A percentile compares a stretch with the other conserved stretches of the same genome.
phyloP scores from a whole-genome alignment of 1,284 basidiomycete genomes.

The Rhodotorula sp. region DNA sequence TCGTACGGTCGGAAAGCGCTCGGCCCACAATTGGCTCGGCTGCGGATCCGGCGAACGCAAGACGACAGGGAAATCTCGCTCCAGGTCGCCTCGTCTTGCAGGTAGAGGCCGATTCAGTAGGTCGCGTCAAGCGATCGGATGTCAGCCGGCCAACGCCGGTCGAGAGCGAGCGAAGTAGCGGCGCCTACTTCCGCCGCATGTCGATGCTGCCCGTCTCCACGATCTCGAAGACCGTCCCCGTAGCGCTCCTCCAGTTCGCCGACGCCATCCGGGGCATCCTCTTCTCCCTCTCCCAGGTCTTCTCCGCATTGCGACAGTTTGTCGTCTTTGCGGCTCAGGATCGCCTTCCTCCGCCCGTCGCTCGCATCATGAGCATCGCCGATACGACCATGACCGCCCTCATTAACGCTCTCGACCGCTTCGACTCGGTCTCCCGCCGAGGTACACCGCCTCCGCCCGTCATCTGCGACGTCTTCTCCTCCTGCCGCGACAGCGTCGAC shows the following conservation, averaged over 20 bases:
- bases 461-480: conserved; percentile 76
- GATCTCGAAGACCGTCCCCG: conserved; percentile 69
- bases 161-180: conserved; percentile 63
- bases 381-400: conserved; percentile 77
- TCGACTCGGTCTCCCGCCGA: conserved; percentile 78
- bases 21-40: neutral
- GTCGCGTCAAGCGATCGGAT: conserved; percentile 54
- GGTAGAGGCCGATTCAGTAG: neutral
- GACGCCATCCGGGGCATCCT: conserved; percentile 88
- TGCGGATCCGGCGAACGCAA: neutral
- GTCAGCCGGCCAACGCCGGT: conserved; percentile 59
- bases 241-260: conserved; percentile 69
- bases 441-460: conserved; percentile 65
- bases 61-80: neutral
- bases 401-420: conserved; percentile 85
- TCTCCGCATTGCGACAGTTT: conserved; percentile 86
- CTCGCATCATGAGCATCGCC: conserved; percentile 81
- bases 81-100: neutral
- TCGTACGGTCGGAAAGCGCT: conserved; percentile 13
- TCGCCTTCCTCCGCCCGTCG: conserved; percentile 73
- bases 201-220: conserved; percentile 67
- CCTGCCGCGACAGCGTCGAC: conserved; percentile 78
- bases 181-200: conserved; percentile 84
- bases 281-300: conserved; percentile 88
- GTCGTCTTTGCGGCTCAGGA: conserved; percentile 82